Evolutionary conservation across 192 early-diverging fungal species (phyloP).

Genomic region (Jimgerdemannia flammicorona): DNA sequence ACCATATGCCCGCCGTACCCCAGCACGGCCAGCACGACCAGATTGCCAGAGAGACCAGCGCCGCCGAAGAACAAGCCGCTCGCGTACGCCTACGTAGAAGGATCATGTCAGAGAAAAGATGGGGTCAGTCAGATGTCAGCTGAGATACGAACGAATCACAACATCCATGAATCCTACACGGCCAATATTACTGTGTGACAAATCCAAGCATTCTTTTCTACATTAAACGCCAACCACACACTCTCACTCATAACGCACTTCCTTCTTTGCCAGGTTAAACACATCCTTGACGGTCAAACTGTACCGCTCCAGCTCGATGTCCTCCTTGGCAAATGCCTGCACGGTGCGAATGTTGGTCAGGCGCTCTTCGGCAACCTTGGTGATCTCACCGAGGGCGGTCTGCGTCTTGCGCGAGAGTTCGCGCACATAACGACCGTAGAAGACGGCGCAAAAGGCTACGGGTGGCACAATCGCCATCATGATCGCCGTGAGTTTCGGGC

Average conservation of each 20-base stretch:
- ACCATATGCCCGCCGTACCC: slow-evolving; percentile 64
- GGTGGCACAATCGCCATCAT: slow-evolving; percentile 76
- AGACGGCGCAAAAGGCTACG: slow-evolving; percentile 61
- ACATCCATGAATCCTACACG: too few relatives aligned
- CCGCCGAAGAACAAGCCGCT: slow-evolving; percentile 62
- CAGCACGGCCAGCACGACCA: slow-evolving; percentile 59
- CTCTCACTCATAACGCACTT: not conserved
- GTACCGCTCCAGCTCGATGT: slow-evolving; percentile 43
- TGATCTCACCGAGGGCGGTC: slow-evolving; percentile 60
- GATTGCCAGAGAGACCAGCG: slow-evolving; percentile 57
- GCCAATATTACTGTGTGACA: too few relatives aligned
- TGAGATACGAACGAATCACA: too few relatives aligned
- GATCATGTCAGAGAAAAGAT: too few relatives aligned
- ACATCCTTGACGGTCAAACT: slow-evolving; percentile 31
- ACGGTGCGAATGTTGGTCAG: slow-evolving; percentile 86
- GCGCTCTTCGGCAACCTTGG: slow-evolving; percentile 79
- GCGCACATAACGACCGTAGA: slow-evolving; percentile 65
- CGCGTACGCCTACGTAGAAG: slow-evolving; percentile 32
- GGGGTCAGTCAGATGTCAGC: too few relatives aligned
- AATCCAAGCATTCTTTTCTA: too few relatives aligned
- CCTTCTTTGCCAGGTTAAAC: slow-evolving; percentile 22
- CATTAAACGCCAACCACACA: not conserved
- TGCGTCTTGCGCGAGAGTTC: slow-evolving; percentile 57
- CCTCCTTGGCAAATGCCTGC: slow-evolving; percentile 63
- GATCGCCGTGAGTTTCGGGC: slow-evolving; percentile 59